These are phyloP conservation scores for Monosporascus sp. DNA, from an alignment of 2,329 filamentous ascomycete species.

Conservation along the genomic window DNA sequence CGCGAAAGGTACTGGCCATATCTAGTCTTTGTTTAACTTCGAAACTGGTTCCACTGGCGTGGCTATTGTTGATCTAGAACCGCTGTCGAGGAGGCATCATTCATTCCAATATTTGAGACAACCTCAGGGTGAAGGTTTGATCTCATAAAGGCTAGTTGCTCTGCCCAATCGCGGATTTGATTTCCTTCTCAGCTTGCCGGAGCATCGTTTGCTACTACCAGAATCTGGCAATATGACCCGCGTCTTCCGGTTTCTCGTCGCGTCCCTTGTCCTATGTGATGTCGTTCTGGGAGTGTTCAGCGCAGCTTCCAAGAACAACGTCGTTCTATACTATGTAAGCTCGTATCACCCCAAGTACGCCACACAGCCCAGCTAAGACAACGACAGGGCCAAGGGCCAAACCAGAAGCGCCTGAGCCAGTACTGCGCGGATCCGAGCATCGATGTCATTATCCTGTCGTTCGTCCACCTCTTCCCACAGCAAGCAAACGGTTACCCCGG, in stretches of 20 bases:
- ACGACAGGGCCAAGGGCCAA: slow-evolving; percentile 33
- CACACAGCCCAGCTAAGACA: neutral
- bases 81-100: no score
- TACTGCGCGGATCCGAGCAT: slow-evolving; percentile 35
- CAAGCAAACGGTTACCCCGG: slow-evolving; percentile 37
- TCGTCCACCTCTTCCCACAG: slow-evolving; percentile 35
- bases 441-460: slow-evolving; percentile 39
- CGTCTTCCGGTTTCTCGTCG: slow-evolving; percentile 7
- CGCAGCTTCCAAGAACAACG: slow-evolving; percentile 30
- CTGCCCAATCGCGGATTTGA: neutral
- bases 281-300: slow-evolving; percentile 22
- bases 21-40: no score
- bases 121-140: no score
- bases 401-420: slow-evolving; percentile 29
- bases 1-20: no score
- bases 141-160: neutral
- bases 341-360: neutral
- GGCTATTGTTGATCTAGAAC: no score
- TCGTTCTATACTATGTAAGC: slow-evolving; percentile 38
- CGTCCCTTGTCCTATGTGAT: slow-evolving; percentile 9
- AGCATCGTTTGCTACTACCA: no score
- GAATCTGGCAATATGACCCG: neutral
- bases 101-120: no score
- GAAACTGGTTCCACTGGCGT: no score
- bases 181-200: neutral